Percentiles rank a stretch among this genome's conserved stretches.
Evolutionary conservation across 1,284 basidiomycete genomes (phyloP).

Genomic region (Sanghuangporus baumii): DNA sequence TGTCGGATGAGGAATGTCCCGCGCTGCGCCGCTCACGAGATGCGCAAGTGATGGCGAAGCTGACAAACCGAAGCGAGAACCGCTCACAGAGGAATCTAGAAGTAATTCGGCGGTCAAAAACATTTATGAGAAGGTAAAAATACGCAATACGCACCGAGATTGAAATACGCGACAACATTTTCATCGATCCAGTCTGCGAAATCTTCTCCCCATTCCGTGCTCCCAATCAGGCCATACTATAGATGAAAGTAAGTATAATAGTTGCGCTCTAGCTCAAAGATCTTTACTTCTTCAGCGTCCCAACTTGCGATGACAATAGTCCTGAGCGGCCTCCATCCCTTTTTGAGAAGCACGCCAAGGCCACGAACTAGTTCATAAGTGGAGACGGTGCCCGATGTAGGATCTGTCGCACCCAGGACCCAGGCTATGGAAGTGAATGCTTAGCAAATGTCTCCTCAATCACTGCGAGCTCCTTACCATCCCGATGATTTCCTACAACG

Average conservation of each 20-base stretch:
- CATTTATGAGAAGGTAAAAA: no score
- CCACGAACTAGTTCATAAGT: conserved; percentile 82
- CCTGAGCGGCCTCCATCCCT: conserved; percentile 88
- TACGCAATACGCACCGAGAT: conserved; percentile 27
- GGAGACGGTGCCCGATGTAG: conserved; percentile 81
- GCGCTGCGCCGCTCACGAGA: conserved; percentile 62
- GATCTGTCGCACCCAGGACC: conserved; percentile 78
- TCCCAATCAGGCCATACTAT: conserved; percentile 82
- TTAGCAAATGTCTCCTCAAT: not conserved
- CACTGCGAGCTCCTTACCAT: conserved; percentile 44
- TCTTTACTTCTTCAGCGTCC: conserved; percentile 83
- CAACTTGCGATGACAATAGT: conserved; percentile 86
- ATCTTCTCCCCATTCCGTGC: conserved; percentile 88
- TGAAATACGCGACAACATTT: conserved; percentile 82
- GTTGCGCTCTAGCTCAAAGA: not conserved
- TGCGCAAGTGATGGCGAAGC: conserved; percentile 80
- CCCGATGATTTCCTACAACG: conserved; percentile 82
- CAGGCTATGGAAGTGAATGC: conserved; percentile 2
- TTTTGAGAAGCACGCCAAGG: conserved; percentile 63
- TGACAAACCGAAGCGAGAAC: conserved; percentile 51
- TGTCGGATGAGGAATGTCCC: conserved; percentile 60
- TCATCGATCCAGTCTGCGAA: conserved; percentile 76
- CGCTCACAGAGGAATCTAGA: conserved; percentile 61
- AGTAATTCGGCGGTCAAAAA: not conserved
- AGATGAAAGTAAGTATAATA: not conserved